Evolutionary conservation across 352 stramenopile species (phyloP).

Genomic region (Phytophthora idaei): DNA sequence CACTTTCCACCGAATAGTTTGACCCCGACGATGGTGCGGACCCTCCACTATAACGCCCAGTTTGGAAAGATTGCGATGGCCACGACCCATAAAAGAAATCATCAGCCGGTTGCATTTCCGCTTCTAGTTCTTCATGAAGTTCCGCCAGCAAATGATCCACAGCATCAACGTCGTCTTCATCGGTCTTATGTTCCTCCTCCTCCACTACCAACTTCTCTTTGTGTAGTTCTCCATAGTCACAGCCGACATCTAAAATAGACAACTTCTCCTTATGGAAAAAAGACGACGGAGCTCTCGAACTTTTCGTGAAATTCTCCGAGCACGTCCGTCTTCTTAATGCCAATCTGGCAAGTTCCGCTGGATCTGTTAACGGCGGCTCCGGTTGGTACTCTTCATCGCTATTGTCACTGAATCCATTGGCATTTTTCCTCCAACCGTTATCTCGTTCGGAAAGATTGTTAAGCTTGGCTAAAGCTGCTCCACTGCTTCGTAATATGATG

Average conservation of each 20-base stretch:
- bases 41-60: background rate
- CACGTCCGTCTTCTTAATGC: constrained; percentile 34
- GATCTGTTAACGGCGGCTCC: constrained; percentile 30
- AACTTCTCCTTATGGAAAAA: constrained; percentile 29
- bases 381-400: constrained; percentile 30
- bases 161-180: constrained; percentile 23
- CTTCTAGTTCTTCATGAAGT: constrained; percentile 23
- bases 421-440: constrained; percentile 16
- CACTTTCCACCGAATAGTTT: constrained; percentile 33
- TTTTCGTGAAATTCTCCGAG: constrained; percentile 49
- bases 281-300: constrained; percentile 26
- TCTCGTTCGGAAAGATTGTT: constrained; percentile 20
- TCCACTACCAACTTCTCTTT: constrained; percentile 12
- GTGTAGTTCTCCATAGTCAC: constrained; percentile 12
- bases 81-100: constrained; percentile 33
- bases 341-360: constrained; percentile 20
- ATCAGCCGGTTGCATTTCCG: constrained; percentile 7
- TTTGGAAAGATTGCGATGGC: constrained; percentile 7
- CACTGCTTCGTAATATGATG: constrained; percentile 41
- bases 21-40: constrained; percentile 8
- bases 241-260: constrained; percentile 14
- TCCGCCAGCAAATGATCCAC: constrained; percentile 20
- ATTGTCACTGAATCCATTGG: constrained; percentile 20
- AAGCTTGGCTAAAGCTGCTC: constrained; percentile 14
- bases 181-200: constrained; percentile 37